Evolutionary conservation across 768 basidiomycete genomes (phyloP).

Genomic region (Psilocybe azurescens): DNA sequence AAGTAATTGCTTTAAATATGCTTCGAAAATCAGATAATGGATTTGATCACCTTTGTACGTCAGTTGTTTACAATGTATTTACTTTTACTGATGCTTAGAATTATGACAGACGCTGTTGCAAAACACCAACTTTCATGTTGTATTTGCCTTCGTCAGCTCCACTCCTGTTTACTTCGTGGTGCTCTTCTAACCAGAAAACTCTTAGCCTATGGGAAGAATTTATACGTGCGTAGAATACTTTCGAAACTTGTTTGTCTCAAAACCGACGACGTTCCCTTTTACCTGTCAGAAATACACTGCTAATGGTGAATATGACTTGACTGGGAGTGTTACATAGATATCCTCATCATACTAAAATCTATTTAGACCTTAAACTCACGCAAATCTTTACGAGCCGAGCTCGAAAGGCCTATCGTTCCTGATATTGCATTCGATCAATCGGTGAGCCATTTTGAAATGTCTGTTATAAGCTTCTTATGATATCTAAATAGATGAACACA

Average conservation of each 20-base stretch:
- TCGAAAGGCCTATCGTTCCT: slow-evolving; percentile 23
- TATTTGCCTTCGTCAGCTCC: slow-evolving; percentile 35
- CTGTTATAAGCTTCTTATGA: no score
- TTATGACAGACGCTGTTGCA: slow-evolving; percentile 25
- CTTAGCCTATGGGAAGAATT: slow-evolving; percentile 33
- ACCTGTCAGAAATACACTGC: slow-evolving; percentile 28
- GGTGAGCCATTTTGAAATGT: slow-evolving; percentile 3
- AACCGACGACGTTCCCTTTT: background rate
- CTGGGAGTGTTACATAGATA: background rate
- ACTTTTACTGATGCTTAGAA: background rate
- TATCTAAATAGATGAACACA: background rate
- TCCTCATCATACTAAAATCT: no score
- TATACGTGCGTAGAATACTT: slow-evolving; percentile 30
- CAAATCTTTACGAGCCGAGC: slow-evolving; percentile 27
- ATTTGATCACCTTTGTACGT: slow-evolving; percentile 32
- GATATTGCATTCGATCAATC: slow-evolving; percentile 25
- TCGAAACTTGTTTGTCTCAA: background rate
- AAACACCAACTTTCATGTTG: slow-evolving; percentile 34
- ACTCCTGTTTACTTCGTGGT: background rate
- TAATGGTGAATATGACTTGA: slow-evolving; percentile 19
- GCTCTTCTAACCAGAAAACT: background rate
- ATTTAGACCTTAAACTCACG: slow-evolving; percentile 31
- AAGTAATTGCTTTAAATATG: background rate
- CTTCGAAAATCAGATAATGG: slow-evolving; percentile 27
- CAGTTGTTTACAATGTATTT: background rate